Base-by-base conservation (phyloP, 2,329 filamentous ascomycete genomes). In the Colletotrichum endophyticum region DNA sequence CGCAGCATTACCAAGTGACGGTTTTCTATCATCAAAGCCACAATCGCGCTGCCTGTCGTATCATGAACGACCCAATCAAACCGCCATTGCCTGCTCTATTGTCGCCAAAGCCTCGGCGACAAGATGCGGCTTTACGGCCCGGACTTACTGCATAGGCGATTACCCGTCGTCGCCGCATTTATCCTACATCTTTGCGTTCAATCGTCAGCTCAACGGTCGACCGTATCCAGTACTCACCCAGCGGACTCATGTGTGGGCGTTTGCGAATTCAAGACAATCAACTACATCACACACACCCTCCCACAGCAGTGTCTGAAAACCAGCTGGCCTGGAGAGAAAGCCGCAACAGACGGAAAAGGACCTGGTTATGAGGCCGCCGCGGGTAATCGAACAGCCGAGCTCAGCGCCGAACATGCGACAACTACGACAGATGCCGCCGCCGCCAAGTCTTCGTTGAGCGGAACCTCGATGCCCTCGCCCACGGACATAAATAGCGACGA, bases 201-300 rank as follows among this genome's bases (percentile, higher is more conserved):
- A 36, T 64, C 34, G n/a, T 64, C 34, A 39, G 25, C 30, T 19
- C 62, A 39, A 15, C 25, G n/a, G 34, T 27, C 34, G 34, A n/a
- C n/a, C 34, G 25, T n/a, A 34, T 28, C 34, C 8, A 44, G 15
- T 25, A 15, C 62, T 11, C 62, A 44, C 15, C 34, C 15, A 13
- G 32, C 32, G 12, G 32, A 16, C 16, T 22, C 34, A 22, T 34
- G 16, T 22, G 36, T 25, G 16, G 62, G n/a, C 9, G 53, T 44
- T 12, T 92, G 91, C 85, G 89, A 90, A 79, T 89, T 86, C 70
- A 91, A 91, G 79, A 95, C 93, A 2, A 92, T 95, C 82, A 96
- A 96, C 84, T 95, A 96, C 84, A 95, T 96, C 78, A 96, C 94
- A 13, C 94, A 96, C 80, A 92, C 91, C 3, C 86, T 96, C 53